These are phyloP conservation scores for Adansonia grandidieri DNA, from an alignment of 441 rosid genomes.

Conservation along the genomic window DNA sequence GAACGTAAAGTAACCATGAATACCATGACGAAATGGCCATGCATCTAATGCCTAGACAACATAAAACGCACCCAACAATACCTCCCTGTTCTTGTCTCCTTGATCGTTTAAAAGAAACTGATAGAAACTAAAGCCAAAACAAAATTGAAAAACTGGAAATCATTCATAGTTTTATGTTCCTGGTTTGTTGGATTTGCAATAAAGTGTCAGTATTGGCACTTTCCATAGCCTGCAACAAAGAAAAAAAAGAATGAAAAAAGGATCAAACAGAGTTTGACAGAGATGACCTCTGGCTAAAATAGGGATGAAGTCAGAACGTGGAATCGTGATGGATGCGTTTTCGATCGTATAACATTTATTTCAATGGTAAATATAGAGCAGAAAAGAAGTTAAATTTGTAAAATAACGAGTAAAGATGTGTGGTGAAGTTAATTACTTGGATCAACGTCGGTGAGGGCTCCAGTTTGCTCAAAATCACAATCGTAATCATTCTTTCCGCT, in stretches of 20 bases:
- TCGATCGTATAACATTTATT: no score
- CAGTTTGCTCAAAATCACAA: conserved; percentile 27
- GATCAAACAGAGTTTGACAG: background rate
- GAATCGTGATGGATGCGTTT: no score
- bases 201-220: conserved; percentile 40
- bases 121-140: background rate
- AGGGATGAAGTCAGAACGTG: no score
- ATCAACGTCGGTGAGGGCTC: conserved; percentile 35
- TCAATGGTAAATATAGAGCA: no score
- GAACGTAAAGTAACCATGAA: no score
- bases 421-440: conserved; percentile 7
- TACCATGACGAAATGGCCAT: background rate
- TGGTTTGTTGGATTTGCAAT: background rate
- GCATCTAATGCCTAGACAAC: background rate
- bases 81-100: background rate
- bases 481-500: background rate
- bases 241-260: background rate
- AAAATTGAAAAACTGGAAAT: conserved; percentile 5
- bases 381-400: background rate
- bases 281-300: no score
- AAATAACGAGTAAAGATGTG: background rate
- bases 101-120: background rate
- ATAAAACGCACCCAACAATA: background rate
- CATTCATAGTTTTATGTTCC: background rate
- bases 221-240: conserved; percentile 48